Evolutionary conservation across 169 alveolate species (phyloP).

Genomic region (Plasmodium ovale): DNA sequence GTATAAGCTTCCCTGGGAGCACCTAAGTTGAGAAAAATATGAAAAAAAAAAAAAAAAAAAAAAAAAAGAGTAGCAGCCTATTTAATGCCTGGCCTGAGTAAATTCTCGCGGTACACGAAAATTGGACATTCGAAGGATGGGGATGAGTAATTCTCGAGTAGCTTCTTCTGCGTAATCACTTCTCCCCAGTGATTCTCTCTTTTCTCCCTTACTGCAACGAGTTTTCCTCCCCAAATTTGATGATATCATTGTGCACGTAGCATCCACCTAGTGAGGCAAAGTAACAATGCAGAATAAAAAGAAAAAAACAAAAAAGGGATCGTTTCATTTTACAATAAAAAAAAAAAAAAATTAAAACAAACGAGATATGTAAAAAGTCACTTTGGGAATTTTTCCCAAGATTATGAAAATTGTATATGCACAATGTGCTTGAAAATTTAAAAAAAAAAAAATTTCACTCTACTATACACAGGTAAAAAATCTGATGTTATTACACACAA

Average conservation of each 20-base stretch:
- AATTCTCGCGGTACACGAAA: not conserved
- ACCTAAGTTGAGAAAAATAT: not conserved
- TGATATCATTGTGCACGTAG: constrained; percentile 22
- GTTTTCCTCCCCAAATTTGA: constrained; percentile 51
- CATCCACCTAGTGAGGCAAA: not conserved
- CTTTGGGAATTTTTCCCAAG: no score
- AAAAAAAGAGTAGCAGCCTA: not conserved
- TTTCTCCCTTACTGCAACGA: constrained; percentile 32
- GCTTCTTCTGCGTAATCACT: constrained; percentile 19
- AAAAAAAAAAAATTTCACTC: no score
- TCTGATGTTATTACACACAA: no score
- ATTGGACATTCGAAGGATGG: not conserved
- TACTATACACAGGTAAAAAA: no score
- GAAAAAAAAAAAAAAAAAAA: not conserved
- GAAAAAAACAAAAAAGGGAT: not conserved
- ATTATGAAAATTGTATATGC: no score
- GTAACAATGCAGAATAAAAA: not conserved
- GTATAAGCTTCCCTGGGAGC: constrained; percentile 31
- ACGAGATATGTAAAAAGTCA: no score
- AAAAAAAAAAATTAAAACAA: no score
- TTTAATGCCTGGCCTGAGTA: not conserved
- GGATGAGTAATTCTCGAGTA: not conserved
- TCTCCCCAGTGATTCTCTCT: constrained; percentile 17
- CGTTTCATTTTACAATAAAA: constrained; percentile 38
- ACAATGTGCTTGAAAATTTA: no score